Base-by-base conservation (phyloP, 2,329 filamentous ascomycete species). In the Coniochaeta sp. region DNA sequence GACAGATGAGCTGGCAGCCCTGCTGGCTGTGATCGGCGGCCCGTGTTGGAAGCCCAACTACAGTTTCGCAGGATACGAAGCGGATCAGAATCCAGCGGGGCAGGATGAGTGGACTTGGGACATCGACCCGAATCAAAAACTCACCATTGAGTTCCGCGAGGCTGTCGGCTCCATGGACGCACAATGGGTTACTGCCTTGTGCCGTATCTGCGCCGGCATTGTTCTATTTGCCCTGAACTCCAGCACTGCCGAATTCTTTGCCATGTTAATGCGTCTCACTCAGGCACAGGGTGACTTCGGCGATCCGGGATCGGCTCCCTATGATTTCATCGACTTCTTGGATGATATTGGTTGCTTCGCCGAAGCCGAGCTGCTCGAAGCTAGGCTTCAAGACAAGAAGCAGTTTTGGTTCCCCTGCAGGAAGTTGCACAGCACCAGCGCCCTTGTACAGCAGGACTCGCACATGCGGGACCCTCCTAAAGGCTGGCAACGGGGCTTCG, bases 61-160 rank as follows among this genome's bases (percentile, higher is more conserved):
- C 62, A 67, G 66, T 52, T 67, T 71, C 57, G 12, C 19, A 12
- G 26, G 55, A n/a, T 64, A 69, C 63, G 44, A 11, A 31, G 17
- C 59, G 11, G 26, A n/a, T 8, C 3, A 60, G 59, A 19, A 28
- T n/a, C 8, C 26, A 1, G 26, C 31, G 6, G 12, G 12, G 5
- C 22, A 16, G 26, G 47, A 52, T 17, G 47, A 52, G 22, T 52
- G 47, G 24, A 17, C 16, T 9, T 28, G 24, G 9, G 43, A 28
- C n/a, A 5, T 9, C 6, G 11, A 26, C 9, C 22, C 22, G 24
- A 24, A 52, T 2, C 17, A 66, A 62, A 26, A 56, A 12, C 28
- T 22, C 5, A 66, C 64, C 19, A 58, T 78, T 54, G 75, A 78
- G 67, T 72, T 73, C 58, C 73, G 76, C 52, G 71, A 74, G 62